These are phyloP conservation scores for Mycena rebaudengoi DNA, from an alignment of 768 basidiomycete genomes.

Conservation along the genomic window DNA sequence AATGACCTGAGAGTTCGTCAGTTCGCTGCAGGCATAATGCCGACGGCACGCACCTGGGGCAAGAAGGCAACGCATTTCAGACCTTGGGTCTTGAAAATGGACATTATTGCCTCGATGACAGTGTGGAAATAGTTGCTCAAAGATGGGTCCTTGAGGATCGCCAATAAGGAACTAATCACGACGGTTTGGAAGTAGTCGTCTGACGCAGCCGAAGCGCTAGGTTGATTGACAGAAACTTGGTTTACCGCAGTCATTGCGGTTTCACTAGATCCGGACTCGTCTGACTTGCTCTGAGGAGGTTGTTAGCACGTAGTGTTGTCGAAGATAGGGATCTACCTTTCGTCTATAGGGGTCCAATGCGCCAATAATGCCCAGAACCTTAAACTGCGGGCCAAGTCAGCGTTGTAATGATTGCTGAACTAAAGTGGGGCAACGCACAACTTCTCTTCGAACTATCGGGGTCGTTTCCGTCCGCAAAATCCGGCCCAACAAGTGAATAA, in stretches of 20 bases:
- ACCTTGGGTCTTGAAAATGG: constrained; percentile 98
- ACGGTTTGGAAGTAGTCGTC: constrained; percentile 99
- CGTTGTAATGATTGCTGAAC: too few relatives aligned
- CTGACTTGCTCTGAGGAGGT: constrained; percentile 58
- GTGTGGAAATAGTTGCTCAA: constrained; percentile 88
- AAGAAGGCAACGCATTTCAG: constrained; percentile 95
- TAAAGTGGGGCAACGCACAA: too few relatives aligned
- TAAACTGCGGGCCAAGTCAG: too few relatives aligned
- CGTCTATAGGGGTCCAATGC: constrained; percentile 96
- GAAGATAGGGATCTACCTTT: constrained; percentile 64
- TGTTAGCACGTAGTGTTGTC: not conserved
- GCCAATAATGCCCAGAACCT: constrained; percentile 94
- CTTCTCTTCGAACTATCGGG: constrained; percentile 79
- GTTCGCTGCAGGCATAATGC: constrained; percentile 13
- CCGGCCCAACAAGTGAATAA: constrained; percentile 85
- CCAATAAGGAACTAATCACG: constrained; percentile 87
- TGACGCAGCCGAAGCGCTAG: constrained; percentile 68
- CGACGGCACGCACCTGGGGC: constrained; percentile 71
- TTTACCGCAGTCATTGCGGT: constrained; percentile 68
- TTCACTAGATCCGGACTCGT: constrained; percentile 70
- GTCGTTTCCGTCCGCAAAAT: constrained; percentile 86
- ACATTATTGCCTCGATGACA: constrained; percentile 98
- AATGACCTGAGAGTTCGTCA: constrained; percentile 68
- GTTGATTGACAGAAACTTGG: constrained; percentile 74
- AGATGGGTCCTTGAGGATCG: constrained; percentile 89